Evolutionary conservation across 352 stramenopile species (phyloP), one percentile per base, ranked within the genome.

Genomic region (Pythium utonaiense): DNA sequence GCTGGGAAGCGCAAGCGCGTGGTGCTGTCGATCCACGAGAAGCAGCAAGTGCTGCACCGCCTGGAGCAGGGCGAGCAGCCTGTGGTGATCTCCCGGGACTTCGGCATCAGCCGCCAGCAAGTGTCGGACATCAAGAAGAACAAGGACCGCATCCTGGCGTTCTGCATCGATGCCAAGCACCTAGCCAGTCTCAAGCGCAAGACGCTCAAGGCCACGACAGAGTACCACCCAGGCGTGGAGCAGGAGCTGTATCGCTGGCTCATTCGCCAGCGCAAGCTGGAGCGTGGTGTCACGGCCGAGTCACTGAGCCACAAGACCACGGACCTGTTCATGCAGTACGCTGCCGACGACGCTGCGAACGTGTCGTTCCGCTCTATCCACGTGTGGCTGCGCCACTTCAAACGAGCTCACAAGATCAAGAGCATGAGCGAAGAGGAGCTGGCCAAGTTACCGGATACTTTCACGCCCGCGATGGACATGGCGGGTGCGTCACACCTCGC

Each of bases 41-140:
- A 93, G 64, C 84, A 93, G 65, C 78, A 91, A 59, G 84, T 91
- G 44, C 70, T 93, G 16, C 71, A 87, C 65, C 84, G 80, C 8
- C 69, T 93, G 14, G 81, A 89, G 14, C 40, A 64, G 16, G 81
- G 84, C 36, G 84, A 93, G 40, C 77, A 81, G 59, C 84, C 84
- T 9, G 69, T 86, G 9, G 59, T 66, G 31, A 82, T 93, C 67
- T 78, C 84, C 9, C 66, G 68, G 1, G 54, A 71, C 22, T 89
- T 89, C 56, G 79, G 74, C 33, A 93, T 93, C 62, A 88, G 75
- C 42, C 76, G 84, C 1, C 84, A 93, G 63, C 84, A 93, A 63
- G 77, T 93, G 10, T 91, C 82, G 16, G 84, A 93, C 61, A 92
- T 93, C 59, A 93, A 93, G 70, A 93, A 92, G 65, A 93, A 93